phyloP scores from a whole-genome alignment of 257 asterid species.

The Cruciata laevipes region DNA sequence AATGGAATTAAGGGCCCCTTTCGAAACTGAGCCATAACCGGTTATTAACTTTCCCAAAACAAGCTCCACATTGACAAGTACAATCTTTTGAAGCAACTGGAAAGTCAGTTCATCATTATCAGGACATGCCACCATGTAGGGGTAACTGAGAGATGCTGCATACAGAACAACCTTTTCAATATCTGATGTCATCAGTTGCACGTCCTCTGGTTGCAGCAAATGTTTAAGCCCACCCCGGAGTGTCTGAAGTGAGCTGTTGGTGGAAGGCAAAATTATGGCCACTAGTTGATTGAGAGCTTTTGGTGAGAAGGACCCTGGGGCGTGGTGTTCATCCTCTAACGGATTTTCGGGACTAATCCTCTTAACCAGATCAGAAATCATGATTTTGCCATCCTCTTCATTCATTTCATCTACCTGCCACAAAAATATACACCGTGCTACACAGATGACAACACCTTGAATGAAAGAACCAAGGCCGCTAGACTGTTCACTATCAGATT shows the following conservation, averaged over 20 bases:
- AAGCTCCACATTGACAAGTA: constrained; percentile 1
- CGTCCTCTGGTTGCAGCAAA: neutral
- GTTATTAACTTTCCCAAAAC: neutral
- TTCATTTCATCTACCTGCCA: neutral
- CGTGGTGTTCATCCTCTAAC: no score
- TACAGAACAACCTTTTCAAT: neutral
- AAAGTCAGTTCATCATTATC: neutral
- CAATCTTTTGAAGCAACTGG: neutral
- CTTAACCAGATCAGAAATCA: neutral
- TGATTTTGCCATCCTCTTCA: neutral
- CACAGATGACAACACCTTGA: neutral
- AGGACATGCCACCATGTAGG: neutral
- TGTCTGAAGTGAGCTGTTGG: no score
- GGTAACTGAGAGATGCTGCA: neutral
- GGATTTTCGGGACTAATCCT: neutral
- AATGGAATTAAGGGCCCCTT: neutral
- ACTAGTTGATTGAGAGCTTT: no score
- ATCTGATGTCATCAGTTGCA: neutral
- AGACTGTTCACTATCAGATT: neutral
- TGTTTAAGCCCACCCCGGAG: no score
- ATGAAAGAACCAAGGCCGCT: neutral
- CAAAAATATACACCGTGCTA: neutral
- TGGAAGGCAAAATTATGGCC: neutral
- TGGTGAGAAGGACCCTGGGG: neutral
- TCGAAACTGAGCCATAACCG: no score